Evolutionary conservation across 805 yeast species (phyloP).

Genomic region (Metschnikowia baotianmanensis): DNA sequence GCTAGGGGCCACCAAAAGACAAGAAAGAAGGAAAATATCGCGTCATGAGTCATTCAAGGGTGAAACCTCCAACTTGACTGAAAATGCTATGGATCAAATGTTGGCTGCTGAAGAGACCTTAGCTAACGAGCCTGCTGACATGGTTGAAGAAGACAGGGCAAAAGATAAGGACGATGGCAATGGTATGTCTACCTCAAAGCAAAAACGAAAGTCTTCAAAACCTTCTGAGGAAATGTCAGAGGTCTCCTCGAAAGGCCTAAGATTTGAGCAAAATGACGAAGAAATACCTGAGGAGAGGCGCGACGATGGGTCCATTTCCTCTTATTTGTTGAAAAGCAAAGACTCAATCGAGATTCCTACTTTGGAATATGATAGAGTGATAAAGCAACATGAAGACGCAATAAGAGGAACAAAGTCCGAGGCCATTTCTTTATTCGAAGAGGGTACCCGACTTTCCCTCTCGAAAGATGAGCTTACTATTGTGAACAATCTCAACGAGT

Average conservation of each 20-base stretch:
- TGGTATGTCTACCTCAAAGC: background rate
- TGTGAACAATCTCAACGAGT: constrained; percentile 51
- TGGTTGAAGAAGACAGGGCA: constrained; percentile 11
- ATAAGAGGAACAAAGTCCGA: constrained; percentile 2
- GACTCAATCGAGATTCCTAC: constrained; percentile 2
- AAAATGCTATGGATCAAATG: constrained; percentile 35
- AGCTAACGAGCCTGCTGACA: constrained; percentile 12
- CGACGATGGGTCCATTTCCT: too few species aligned
- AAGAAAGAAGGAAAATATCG: constrained; percentile 24
- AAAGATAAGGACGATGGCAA: background rate
- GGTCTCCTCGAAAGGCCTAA: too few species aligned
- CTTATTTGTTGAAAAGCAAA: background rate
- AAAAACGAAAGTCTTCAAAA: background rate
- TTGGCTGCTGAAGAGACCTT: constrained; percentile 36
- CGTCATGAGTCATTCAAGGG: constrained; percentile 39
- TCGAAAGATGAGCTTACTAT: constrained; percentile 41
- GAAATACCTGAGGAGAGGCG: too few species aligned
- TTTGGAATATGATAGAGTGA: constrained; percentile 3
- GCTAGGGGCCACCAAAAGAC: constrained; percentile 31
- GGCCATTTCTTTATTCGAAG: constrained; percentile 28
- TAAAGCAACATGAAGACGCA: background rate
- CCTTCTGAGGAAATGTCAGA: background rate
- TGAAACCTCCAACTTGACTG: constrained; percentile 39
- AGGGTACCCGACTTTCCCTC: constrained; percentile 36
- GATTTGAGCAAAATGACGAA: too few species aligned